Percentiles rank a stretch among this genome's conserved stretches.
phyloP scores from a whole-genome alignment of 2,329 filamentous ascomycete genomes.

The Trichoderma lentiforme region DNA sequence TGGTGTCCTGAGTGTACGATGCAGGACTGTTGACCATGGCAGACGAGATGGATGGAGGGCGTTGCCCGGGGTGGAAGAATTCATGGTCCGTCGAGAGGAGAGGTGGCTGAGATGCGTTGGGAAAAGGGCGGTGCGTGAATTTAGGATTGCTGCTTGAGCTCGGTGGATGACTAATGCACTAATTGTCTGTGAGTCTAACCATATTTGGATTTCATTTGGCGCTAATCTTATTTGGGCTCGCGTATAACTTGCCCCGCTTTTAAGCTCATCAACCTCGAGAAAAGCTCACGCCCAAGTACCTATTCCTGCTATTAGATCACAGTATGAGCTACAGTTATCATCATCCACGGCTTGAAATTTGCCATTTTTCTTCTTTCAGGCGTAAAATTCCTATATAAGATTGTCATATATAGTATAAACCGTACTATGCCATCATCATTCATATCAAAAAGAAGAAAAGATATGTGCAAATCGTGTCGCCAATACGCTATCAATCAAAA shows the following conservation, averaged over 20 bases:
- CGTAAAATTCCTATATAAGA: neutral
- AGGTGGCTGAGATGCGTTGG: neutral
- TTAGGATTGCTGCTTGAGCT: neutral
- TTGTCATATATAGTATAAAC: neutral
- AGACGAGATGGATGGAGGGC: neutral
- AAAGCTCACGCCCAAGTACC: neutral
- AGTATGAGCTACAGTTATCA: neutral
- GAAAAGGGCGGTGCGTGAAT: neutral
- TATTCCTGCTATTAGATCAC: neutral
- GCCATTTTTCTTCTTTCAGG: neutral
- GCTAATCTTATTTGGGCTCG: neutral
- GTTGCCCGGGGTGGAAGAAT: neutral
- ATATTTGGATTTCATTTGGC: accelerated
- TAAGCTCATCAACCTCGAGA: neutral
- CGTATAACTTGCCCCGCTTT: neutral
- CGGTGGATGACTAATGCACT: neutral
- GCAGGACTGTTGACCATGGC: neutral
- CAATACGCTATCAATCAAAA: neutral
- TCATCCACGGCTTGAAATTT: neutral
- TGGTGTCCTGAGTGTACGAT: neutral
- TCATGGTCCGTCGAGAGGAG: neutral
- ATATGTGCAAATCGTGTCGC: neutral
- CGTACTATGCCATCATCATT: neutral
- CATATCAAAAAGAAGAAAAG: neutral
- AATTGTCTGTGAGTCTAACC: neutral